Evolutionary conservation across 345 rosid genomes (phyloP).

Genomic region (Corchorus olitorius): DNA sequence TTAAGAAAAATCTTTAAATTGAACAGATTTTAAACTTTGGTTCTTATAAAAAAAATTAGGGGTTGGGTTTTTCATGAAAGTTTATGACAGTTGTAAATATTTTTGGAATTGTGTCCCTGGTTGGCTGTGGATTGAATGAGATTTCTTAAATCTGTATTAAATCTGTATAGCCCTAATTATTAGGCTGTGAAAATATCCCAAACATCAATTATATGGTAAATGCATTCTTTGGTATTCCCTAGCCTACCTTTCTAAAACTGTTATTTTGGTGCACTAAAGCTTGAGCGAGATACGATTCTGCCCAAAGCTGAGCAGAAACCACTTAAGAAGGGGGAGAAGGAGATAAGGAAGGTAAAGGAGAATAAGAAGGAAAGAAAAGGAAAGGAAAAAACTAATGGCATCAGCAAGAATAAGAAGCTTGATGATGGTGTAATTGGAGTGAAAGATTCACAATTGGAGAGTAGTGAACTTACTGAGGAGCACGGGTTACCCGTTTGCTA

Average conservation of each 20-base stretch:
- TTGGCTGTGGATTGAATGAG: neutral
- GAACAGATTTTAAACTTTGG: no score
- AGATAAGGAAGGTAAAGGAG: constrained; percentile 10
- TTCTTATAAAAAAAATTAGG: no score
- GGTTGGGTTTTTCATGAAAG: no score
- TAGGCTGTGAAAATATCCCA: neutral
- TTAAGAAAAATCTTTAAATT: no score
- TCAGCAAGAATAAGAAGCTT: constrained; percentile 35
- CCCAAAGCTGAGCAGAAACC: constrained; percentile 32
- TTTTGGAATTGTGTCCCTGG: neutral
- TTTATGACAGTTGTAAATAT: neutral
- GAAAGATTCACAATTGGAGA: constrained; percentile 41
- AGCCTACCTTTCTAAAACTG: constrained; percentile 18
- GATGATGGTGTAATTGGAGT: constrained; percentile 25
- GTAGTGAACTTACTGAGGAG: constrained; percentile 64
- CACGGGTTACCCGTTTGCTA: constrained; percentile 43
- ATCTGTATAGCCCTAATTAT: no score
- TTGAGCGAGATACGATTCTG: constrained; percentile 36
- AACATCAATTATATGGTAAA: constrained; percentile 20
- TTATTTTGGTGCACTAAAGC: constrained; percentile 27
- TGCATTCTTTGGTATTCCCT: neutral
- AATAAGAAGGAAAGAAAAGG: constrained; percentile 30
- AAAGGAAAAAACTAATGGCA: constrained; percentile 26
- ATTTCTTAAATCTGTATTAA: neutral
- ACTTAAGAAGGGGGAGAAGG: constrained; percentile 24